phyloP scores from a whole-genome alignment of 805 yeast genomes.

The Huiozyma naganishii region DNA sequence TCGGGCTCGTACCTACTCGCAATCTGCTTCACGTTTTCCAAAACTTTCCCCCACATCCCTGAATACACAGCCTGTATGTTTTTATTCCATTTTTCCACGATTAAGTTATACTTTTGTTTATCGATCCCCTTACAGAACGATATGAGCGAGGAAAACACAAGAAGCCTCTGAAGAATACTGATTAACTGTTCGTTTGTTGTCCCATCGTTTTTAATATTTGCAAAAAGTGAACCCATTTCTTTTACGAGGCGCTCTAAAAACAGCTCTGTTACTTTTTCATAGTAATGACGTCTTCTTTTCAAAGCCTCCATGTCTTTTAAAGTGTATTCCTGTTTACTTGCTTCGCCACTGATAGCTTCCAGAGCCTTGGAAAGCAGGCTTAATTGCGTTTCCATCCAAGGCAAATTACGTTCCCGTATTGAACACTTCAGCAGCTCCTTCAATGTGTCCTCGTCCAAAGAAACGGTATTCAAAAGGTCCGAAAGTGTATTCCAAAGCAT shows the following conservation, averaged over 20 bases:
- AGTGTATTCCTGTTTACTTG: slow-evolving; percentile 32
- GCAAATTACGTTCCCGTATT: slow-evolving; percentile 36
- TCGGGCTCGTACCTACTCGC: slow-evolving; percentile 2
- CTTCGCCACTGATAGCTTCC: slow-evolving; percentile 45
- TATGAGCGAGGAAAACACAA: slow-evolving; percentile 39
- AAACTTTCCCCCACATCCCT: slow-evolving; percentile 11
- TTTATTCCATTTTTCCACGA: slow-evolving; percentile 34
- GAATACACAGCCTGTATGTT: slow-evolving; percentile 29
- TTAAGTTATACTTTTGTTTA: slow-evolving; percentile 32
- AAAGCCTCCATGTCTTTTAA: slow-evolving; percentile 63
- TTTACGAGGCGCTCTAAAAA: slow-evolving; percentile 39
- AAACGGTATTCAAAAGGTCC: slow-evolving; percentile 59
- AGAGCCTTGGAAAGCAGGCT: slow-evolving; percentile 53
- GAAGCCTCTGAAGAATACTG: slow-evolving; percentile 29
- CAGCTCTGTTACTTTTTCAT: slow-evolving; percentile 42
- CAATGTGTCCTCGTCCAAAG: slow-evolving; percentile 48
- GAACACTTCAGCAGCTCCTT: slow-evolving; percentile 35
- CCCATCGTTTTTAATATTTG: slow-evolving; percentile 25
- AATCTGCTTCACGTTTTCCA: slow-evolving; percentile 4
- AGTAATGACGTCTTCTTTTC: slow-evolving; percentile 49
- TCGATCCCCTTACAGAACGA: slow-evolving; percentile 53
- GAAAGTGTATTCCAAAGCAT: slow-evolving; percentile 59
- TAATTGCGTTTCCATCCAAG: slow-evolving; percentile 47
- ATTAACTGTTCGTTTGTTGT: slow-evolving; percentile 22
- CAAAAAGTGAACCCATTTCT: slow-evolving; percentile 36